A percentile compares a stretch with the other conserved stretches of the same genome.
Evolutionary conservation across 2,329 filamentous ascomycete species (phyloP).

Genomic region (Cytospora chrysosperma): DNA sequence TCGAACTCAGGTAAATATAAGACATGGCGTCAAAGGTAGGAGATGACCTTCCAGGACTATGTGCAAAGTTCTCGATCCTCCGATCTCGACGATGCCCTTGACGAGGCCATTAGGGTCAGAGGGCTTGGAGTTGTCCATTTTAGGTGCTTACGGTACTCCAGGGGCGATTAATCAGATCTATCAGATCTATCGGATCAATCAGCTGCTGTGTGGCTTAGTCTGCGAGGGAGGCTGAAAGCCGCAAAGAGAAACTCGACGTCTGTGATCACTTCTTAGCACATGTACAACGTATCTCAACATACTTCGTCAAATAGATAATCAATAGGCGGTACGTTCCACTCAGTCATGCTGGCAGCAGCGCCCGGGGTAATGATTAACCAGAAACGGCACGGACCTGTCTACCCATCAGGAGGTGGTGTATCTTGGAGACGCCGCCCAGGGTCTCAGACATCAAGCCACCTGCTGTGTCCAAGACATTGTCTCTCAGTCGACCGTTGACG

Average conservation of each 20-base stretch:
- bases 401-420: neutral
- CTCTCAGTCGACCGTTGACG: neutral
- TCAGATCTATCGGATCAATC: neutral
- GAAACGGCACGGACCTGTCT: neutral
- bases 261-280: neutral
- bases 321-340: neutral
- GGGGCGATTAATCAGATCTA: neutral
- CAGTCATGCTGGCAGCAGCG: neutral
- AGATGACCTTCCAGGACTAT: neutral
- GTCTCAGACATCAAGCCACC: neutral
- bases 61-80: neutral
- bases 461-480: constrained; percentile 1
- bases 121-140: neutral
- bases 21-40: neutral
- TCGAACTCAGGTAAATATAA: neutral
- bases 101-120: neutral
- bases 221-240: neutral
- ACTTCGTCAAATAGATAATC: neutral
- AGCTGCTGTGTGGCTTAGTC: neutral
- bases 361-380: too few relatives aligned
- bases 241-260: neutral
- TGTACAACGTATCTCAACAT: neutral
- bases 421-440: neutral
- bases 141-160: constrained; percentile 8
- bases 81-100: neutral